These are phyloP conservation scores for Ochromonas danica DNA, from an alignment of 108 stramenopile species.

Conservation along the genomic window DNA sequence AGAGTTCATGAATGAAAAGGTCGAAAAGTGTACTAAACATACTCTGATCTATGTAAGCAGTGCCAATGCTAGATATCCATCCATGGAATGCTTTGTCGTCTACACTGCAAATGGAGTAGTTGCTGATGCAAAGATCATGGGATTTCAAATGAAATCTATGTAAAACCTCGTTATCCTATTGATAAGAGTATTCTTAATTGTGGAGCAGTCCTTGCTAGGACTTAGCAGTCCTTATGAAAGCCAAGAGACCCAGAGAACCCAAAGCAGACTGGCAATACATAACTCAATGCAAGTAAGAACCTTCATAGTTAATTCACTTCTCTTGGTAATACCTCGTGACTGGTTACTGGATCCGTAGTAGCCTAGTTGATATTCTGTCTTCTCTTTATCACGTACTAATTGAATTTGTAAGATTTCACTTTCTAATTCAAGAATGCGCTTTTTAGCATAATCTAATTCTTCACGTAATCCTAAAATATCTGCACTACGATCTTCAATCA, in stretches of 20 bases:
- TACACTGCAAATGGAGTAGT: background rate
- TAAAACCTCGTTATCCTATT: background rate
- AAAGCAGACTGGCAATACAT: background rate
- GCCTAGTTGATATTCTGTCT: too few relatives aligned
- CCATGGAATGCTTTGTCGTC: background rate
- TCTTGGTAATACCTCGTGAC: background rate
- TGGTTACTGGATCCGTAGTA: background rate
- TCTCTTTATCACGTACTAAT: background rate
- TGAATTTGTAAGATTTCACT: background rate
- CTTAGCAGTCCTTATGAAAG: background rate
- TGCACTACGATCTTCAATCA: background rate
- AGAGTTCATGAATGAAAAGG: background rate
- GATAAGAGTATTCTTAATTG: background rate
- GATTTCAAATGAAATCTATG: conserved; percentile 1
- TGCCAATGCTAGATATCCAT: background rate
- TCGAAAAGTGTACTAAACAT: background rate
- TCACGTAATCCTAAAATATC: background rate
- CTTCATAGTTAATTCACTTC: background rate
- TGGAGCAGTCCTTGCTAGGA: background rate
- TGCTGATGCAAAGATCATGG: background rate
- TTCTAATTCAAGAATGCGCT: background rate
- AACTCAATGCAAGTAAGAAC: background rate
- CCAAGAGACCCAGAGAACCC: background rate
- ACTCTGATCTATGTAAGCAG: background rate
- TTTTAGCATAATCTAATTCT: background rate